These are phyloP conservation scores for Monosporozyma aerobia DNA, from an alignment of 805 yeast genomes.

Conservation along the genomic window DNA sequence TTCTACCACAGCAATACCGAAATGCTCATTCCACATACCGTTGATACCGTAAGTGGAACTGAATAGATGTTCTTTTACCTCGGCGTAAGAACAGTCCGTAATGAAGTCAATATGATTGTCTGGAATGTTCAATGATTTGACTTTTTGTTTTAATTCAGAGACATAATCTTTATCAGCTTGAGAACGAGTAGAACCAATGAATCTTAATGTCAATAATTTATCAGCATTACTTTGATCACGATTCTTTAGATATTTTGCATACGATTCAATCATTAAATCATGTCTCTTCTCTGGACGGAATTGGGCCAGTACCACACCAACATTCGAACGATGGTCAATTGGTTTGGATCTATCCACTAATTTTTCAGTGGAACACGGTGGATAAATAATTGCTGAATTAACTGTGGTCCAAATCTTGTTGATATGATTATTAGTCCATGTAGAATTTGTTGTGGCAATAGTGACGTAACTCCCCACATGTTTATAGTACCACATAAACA, in stretches of 20 bases:
- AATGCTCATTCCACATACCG: constrained; percentile 99
- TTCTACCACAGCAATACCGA: constrained; percentile 96
- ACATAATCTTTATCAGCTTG: constrained; percentile 56
- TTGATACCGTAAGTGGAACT: constrained; percentile 70
- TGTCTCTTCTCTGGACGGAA: constrained; percentile 95
- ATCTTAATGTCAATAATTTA: constrained; percentile 46
- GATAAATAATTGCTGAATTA: constrained; percentile 50
- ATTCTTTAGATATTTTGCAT: constrained; percentile 40
- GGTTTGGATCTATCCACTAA: constrained; percentile 23
- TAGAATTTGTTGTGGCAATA: constrained; percentile 66
- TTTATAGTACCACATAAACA: constrained; percentile 54
- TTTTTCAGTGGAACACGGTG: constrained; percentile 78
- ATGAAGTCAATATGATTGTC: constrained; percentile 41
- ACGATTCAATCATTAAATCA: constrained; percentile 55
- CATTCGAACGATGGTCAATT: constrained; percentile 24
- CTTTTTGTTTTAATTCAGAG: constrained; percentile 36
- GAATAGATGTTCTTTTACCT: constrained; percentile 45
- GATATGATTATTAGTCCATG: constrained; percentile 87
- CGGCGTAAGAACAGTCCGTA: constrained; percentile 64
- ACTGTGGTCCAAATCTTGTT: constrained; percentile 49
- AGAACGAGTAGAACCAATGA: constrained; percentile 80
- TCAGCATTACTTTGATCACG: not conserved
- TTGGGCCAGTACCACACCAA: constrained; percentile 58
- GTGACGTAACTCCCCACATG: constrained; percentile 59
- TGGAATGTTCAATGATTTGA: constrained; percentile 36